Conservation (phyloP, 129 eudicot genomes). For the Flaveria bidentis region DNA sequence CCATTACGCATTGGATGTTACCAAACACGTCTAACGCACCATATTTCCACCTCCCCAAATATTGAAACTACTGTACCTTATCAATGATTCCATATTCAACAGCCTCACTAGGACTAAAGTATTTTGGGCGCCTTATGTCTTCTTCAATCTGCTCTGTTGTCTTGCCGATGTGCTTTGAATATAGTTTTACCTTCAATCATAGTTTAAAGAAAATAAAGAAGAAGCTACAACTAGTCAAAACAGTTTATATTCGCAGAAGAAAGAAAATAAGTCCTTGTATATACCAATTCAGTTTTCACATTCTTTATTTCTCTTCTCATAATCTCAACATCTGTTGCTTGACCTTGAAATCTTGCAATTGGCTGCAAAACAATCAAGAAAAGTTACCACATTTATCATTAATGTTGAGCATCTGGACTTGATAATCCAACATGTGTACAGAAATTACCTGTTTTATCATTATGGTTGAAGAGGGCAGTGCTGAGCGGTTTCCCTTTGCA, state of each 20-base stretch:
- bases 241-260: not conserved
- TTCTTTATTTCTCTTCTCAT: constrained; percentile 66
- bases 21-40: not conserved
- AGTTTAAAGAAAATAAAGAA: too few relatives aligned
- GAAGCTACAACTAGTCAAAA: not conserved
- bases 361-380: constrained; percentile 60
- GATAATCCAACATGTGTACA: not conserved
- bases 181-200: constrained; percentile 68
- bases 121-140: constrained; percentile 90
- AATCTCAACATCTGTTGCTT: constrained; percentile 80
- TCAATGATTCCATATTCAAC: constrained; percentile 97
- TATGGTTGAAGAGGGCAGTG: constrained; percentile 89
- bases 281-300: constrained; percentile 56
- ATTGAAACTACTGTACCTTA: constrained; percentile 52
- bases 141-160: constrained; percentile 75
- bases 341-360: constrained; percentile 84
- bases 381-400: not conserved
- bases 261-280: constrained; percentile 3
- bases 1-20: not conserved
- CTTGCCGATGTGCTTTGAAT: constrained; percentile 66
- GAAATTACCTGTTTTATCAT: constrained; percentile 83
- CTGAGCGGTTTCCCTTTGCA: constrained; percentile 87
- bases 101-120: constrained; percentile 95
- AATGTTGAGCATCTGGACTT: not conserved
- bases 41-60: not conserved